Evolutionary conservation across 257 asterid genomes (phyloP), one percentile per base, ranked within the genome.

Genomic region (Solanum lycopersicoides): DNA sequence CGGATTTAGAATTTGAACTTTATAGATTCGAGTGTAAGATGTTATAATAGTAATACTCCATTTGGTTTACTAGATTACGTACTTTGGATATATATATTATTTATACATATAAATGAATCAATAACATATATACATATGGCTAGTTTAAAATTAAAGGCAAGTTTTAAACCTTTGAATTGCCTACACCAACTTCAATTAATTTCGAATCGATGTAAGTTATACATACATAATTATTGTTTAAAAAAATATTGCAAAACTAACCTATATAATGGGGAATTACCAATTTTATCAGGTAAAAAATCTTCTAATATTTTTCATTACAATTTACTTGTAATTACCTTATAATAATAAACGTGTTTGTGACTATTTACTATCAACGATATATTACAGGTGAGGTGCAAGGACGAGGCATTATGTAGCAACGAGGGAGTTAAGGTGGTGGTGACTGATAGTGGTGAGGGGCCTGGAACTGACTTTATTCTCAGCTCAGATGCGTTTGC

Each of bases 381-480:
- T 34, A 76, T 83, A 60, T n/a, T 82, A 13, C 82, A 90, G 92
- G 91, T 90, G 35, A 85, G 87, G 90, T 90, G 91, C 88, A 88
- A 90, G 82, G 82, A 88, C 83, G 25, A 56, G 23, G 21, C 25
- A 28, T 77, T 84, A 18, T 90, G 92, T 60, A 85, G 66, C 10
- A 80, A 88, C 23, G 66, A 41, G 42, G 91, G 92, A 34, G 86
- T 88, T 25, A 85, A 84, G 63, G 89, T 90, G 69, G 82, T 82
- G 85, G 90, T 89, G 47, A 90, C 92, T 35, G 92, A 90, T 18
- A 56, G 28, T 18, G 90, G 88, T 5, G 89, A 53, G 60, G 92
- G 91, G 0, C 86, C 84, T 7, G 35, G 42, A 66, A 89, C 89
- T 1, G 92, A 90, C 14, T 90, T 90, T 56, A 76, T 90, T 5